Percentiles rank a stretch among this genome's conserved stretches.
phyloP scores from a whole-genome alignment of 2,329 filamentous ascomycete genomes.

The Gremmenia infestans region DNA sequence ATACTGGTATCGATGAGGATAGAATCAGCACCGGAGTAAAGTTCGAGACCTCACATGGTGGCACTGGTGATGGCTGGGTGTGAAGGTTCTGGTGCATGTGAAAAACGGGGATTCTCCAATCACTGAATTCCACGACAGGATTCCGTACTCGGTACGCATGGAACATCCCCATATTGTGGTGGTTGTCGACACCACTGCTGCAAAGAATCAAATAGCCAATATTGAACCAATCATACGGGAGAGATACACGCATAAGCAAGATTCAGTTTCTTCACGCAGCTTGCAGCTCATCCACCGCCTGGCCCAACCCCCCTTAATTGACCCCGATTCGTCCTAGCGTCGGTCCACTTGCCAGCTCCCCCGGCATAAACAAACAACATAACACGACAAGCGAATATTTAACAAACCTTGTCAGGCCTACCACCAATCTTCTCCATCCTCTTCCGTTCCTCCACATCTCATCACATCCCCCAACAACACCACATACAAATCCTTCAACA shows the following conservation, averaged over 20 bases:
- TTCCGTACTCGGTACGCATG: neutral
- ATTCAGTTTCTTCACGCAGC: no score
- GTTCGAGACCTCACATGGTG: no score
- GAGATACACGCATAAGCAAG: no score
- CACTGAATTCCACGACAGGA: conserved; percentile 5
- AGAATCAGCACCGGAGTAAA: no score
- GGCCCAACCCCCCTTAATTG: no score
- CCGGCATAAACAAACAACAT: neutral
- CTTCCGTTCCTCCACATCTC: neutral
- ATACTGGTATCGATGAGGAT: no score
- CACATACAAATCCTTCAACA: neutral
- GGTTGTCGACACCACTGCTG: neutral
- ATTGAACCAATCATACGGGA: no score
- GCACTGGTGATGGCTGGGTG: neutral
- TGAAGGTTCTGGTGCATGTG: conserved; percentile 1
- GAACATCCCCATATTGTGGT: neutral
- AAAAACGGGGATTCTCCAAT: conserved; percentile 2
- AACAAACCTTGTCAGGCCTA: neutral
- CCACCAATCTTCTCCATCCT: conserved; percentile 1
- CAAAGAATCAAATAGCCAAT: neutral
- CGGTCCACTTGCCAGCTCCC: neutral
- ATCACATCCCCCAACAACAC: neutral
- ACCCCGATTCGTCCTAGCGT: no score
- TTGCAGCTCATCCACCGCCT: no score
- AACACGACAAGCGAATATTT: no score